Base-by-base conservation (phyloP, 768 basidiomycete genomes). In the Podaxis carcinomalis region DNA sequence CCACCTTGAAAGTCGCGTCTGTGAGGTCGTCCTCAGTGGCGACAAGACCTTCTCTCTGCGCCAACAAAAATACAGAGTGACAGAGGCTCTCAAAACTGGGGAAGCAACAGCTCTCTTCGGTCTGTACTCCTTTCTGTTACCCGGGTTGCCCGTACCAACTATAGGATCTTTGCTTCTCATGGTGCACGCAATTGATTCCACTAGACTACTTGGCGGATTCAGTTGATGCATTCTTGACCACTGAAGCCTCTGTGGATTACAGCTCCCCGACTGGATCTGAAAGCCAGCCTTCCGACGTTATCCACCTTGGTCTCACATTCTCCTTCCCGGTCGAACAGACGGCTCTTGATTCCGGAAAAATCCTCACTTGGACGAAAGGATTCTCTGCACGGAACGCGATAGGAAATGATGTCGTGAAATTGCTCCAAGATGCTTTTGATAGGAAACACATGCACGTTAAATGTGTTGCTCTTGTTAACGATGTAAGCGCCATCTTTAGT, bases 301-400 rank as follows among this genome's bases (percentile, higher is more conserved):
- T 84, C 7, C 75, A 79, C 52, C 87, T 99, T 2, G 97, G 96
- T 7, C 82, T 99, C 55, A 98, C 97, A 0, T 99, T 98, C 73
- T 95, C 92, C 28, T 97, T 98, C 78, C 97, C 97, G 1, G 97
- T 98, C 28, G 93, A 97, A 68, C 97, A 99, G 71, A 94, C 93
- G 0, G 95, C 97, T 0, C 81, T 98, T 23, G 89, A 89, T 67
- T 85, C 87, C 23, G 97, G 97, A 0, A 92, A 87, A 62, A 89
- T 99, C 63, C 78, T 98, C 37, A 96, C 92, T 0, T 95, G 93
- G 93, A 98, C 93, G 3, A 96, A 98, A 74, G 97, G 95, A 3
- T 98, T 97, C 73, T 74, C 89, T n/a, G 93, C 93, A 13, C 93
- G 87, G 71, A 92, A 94, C 68, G 94, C 94, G 0, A 74, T 93